These are phyloP conservation scores for Casuarina cunninghamiana DNA, from an alignment of 306 rosid species.

Conservation along the genomic window DNA sequence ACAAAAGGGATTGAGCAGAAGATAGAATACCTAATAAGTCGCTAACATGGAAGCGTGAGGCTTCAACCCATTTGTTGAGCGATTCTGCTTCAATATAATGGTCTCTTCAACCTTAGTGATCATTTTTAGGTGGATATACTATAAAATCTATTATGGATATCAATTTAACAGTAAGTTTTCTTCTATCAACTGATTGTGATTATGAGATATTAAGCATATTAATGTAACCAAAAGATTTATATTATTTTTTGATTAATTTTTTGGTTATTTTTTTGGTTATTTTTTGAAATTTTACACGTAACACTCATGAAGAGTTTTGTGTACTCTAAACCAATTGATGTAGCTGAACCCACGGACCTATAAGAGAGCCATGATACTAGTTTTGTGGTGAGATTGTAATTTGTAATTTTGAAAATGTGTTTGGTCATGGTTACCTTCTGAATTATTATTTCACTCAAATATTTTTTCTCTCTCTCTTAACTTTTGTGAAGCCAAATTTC, in stretches of 20 bases:
- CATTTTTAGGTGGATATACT: too few species aligned
- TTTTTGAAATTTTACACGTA: neutral
- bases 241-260: too few species aligned
- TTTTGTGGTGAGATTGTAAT: too few species aligned
- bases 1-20: too few species aligned
- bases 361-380: neutral
- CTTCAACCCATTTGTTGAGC: conserved; percentile 37
- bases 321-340: neutral
- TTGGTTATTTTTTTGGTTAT: too few species aligned
- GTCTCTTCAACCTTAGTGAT: too few species aligned
- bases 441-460: neutral
- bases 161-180: too few species aligned
- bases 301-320: conserved; percentile 14
- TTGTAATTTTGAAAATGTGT: neutral
- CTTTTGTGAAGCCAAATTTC: conserved; percentile 10
- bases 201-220: too few species aligned
- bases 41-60: conserved; percentile 32
- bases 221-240: too few species aligned
- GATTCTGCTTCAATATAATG: neutral
- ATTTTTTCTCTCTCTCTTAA: conserved; percentile 6
- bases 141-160: too few species aligned
- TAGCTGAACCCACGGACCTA: neutral
- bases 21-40: conserved; percentile 6
- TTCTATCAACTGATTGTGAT: too few species aligned
- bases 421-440: conserved; percentile 29